phyloP scores from a whole-genome alignment of 2,329 filamentous ascomycete species.

The Cadophora malorum region DNA sequence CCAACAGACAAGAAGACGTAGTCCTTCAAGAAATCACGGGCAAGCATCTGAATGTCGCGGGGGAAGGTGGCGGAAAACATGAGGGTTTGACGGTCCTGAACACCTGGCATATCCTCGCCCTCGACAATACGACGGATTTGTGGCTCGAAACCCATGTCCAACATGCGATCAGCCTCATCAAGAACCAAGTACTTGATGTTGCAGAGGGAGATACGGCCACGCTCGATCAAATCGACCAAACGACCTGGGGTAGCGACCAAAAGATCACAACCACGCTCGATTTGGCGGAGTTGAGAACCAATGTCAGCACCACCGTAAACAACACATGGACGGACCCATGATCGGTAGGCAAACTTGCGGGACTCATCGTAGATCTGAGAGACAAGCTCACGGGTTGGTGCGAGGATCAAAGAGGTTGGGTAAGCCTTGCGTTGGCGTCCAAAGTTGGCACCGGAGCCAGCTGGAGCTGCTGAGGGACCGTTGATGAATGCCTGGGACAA shows the following conservation, averaged over 20 bases:
- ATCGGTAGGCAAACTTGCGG: slow-evolving; percentile 98
- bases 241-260: slow-evolving; percentile 96
- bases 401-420: slow-evolving; percentile 93
- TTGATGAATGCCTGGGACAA: slow-evolving; percentile 95
- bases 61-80: slow-evolving; percentile 99
- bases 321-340: slow-evolving; percentile 97
- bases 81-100: slow-evolving; percentile 89
- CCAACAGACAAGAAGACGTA: slow-evolving; percentile 99
- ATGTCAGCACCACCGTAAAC: slow-evolving; percentile 99
- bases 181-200: slow-evolving; percentile 99
- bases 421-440: slow-evolving; percentile 97
- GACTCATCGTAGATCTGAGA: slow-evolving; percentile 98
- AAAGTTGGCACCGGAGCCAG: slow-evolving; percentile 71
- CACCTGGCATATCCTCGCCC: slow-evolving; percentile 94
- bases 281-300: slow-evolving; percentile 95
- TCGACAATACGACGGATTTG: slow-evolving; percentile 99
- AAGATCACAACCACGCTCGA: slow-evolving; percentile 96
- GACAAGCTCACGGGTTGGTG: slow-evolving; percentile 96
- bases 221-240: slow-evolving; percentile 97
- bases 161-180: slow-evolving; percentile 99
- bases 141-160: slow-evolving; percentile 99
- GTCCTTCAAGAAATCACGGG: slow-evolving; percentile 97
- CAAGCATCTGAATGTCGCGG: slow-evolving; percentile 98
- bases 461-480: slow-evolving; percentile 76
- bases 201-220: slow-evolving; percentile 93